phyloP scores from a whole-genome alignment of 1,284 basidiomycete species.

The Cutaneotrichosporon cyanovorans region DNA sequence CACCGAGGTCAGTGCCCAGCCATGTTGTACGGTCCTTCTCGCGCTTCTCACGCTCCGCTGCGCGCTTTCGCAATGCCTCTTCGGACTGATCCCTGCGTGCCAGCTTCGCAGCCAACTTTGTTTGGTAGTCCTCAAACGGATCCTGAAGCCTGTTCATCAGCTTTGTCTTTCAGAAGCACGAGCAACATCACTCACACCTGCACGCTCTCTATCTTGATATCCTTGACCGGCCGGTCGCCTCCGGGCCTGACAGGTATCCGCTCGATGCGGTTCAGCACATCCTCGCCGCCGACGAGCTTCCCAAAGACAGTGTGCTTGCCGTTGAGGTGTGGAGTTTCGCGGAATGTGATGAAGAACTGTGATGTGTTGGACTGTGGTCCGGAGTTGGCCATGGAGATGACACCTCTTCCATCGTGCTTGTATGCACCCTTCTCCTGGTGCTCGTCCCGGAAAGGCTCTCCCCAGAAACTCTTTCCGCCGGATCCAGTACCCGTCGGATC shows the following conservation, averaged over 20 bases:
- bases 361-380: constrained; percentile 60
- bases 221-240: constrained; percentile 76
- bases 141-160: constrained; percentile 43
- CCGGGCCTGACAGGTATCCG: constrained; percentile 69
- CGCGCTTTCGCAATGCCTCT: constrained; percentile 36
- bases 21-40: constrained; percentile 48
- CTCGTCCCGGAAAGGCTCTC: constrained; percentile 89
- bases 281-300: constrained; percentile 87
- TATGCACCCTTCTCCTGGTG: constrained; percentile 74
- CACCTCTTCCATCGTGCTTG: constrained; percentile 72
- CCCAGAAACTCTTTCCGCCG: constrained; percentile 92
- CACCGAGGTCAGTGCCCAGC: constrained; percentile 45
- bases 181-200: constrained; percentile 31
- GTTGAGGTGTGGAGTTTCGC: constrained; percentile 62
- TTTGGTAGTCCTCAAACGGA: constrained; percentile 48
- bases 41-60: constrained; percentile 34
- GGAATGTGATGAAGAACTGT: constrained; percentile 87
- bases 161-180: not conserved
- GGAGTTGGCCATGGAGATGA: constrained; percentile 82
- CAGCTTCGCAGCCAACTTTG: constrained; percentile 40
- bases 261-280: constrained; percentile 78
- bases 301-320: constrained; percentile 81
- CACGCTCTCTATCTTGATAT: constrained; percentile 53
- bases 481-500: constrained; percentile 93
- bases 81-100: constrained; percentile 39